Evolutionary conservation across 805 yeast species (phyloP), one percentile per base, ranked within the genome.

Genomic region (Wilhelminamyces savonicus): DNA sequence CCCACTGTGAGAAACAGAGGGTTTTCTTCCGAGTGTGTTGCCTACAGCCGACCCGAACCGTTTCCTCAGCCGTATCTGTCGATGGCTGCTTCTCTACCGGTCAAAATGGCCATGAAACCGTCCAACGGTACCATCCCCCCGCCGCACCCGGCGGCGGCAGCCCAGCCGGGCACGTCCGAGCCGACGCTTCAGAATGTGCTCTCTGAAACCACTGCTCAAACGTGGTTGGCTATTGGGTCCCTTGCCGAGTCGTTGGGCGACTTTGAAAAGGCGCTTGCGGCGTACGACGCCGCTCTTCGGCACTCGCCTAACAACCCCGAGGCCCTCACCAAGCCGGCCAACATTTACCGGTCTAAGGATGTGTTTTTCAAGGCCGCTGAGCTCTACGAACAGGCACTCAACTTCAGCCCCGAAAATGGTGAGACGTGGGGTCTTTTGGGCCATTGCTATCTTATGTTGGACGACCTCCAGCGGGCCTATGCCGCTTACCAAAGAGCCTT

Each of bases 381-480:
- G 54, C 71, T 86, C 39, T 90, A 86, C 59, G 94, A 90, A 56
- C 74, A 86, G 43, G 94, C 95, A 5, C 61, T 92, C 32, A 73
- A 81, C 31, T 70, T 82, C 31, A 77, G 80, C 46, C 90, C 87
- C 13, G 90, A 84, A 51, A 79, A 86, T 45, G 96, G 97, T 35
- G 97, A 90, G 46, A 85, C 94, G 21, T 92, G 98, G 97, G 97
- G 97, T 0, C 72, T 90, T 11, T 64, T 88, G 46, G 95, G 98
- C 30, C 97, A 92, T 60, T 92, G 98, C 62, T 92, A 87, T 53
- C 65, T 92, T 44, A 92, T 92, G 96, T 66, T 88, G 54, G 98
- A 92, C 56, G 98, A 92, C 49, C 69, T 92, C 37, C 96, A 85
- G 55, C 76, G 95, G 46, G 97, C 97, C 6, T 92, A 92, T 54